Conservation (phyloP, 2,329 filamentous ascomycete species). For the Chrysoporthe puriensis region DNA sequence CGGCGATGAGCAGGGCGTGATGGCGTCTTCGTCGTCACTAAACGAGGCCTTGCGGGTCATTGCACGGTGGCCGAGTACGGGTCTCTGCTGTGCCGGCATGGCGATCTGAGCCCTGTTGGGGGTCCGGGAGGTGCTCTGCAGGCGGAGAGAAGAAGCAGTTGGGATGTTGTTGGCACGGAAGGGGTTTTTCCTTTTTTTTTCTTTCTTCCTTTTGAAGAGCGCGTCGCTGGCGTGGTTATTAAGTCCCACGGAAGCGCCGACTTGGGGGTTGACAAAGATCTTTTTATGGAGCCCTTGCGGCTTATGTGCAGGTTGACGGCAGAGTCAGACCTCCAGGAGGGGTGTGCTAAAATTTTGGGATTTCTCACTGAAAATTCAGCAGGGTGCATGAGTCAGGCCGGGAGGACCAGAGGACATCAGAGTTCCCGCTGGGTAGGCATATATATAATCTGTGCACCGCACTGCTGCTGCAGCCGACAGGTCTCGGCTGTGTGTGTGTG, state of each 20-base stretch:
- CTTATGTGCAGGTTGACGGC: conserved; percentile 19
- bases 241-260: conserved; percentile 10
- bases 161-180: neutral
- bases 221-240: conserved; percentile 12
- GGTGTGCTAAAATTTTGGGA: conserved; percentile 16
- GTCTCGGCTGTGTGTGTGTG: conserved; percentile 10
- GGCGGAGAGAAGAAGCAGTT: neutral
- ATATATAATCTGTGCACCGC: conserved; percentile 18
- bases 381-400: conserved; percentile 27
- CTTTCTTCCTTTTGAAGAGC: neutral
- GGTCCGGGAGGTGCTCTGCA: neutral
- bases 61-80: conserved; percentile 11
- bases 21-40: conserved; percentile 32
- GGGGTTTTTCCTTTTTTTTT: neutral
- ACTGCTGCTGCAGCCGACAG: neutral
- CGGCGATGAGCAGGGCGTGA: conserved; percentile 28
- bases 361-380: conserved; percentile 14
- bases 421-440: neutral
- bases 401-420: neutral
- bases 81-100: conserved; percentile 13
- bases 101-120: neutral
- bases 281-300: conserved; percentile 28
- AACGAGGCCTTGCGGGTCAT: conserved; percentile 29
- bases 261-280: conserved; percentile 18
- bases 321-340: conserved; percentile 16